Base-by-base conservation (phyloP, 2,329 filamentous ascomycete genomes). In the Clonostachys sp. region DNA sequence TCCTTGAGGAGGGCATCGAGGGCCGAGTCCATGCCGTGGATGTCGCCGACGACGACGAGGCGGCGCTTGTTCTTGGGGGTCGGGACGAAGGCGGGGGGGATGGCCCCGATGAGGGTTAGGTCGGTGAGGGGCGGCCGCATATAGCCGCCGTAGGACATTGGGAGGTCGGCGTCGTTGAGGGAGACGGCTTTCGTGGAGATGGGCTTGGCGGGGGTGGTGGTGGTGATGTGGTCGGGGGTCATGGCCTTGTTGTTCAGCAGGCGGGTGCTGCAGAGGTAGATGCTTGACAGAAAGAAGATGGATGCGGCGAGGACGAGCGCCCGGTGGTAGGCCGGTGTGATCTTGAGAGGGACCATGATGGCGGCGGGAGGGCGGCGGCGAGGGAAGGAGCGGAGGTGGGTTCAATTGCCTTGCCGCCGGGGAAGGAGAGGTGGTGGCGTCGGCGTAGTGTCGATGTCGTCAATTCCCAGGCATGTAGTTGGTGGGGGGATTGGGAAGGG, bases 11-110 rank as follows among this genome's bases (percentile, higher is more conserved):
- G 74, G 14, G 73, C 61, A 62, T 74, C 67, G 61, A 89, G 74
- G 51, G 90, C 80, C 12, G 78, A 63, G 55, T 81, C 81, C 72
- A 94, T 94, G 44, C 94, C 94, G 69, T 97, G 92, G 13, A 97
- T 89, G 68, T 99, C 94, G 47, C 94, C 92, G 34, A 97, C 75
- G 51, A 97, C 75, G 34, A 97, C 73, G 20, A 99, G 71, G 16
- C 91, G 75, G 46, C 78, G 81, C 18, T 69, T 57, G 36, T 71
- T 67, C 17, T 62, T 48, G 24, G 57, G 42, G 5, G 67, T 69
- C 4, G 64, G 60, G 16, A 68, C 50, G 42, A 61, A 46, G 38
- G 59, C 45, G 10, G 51, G 46, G 12, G 66, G 61, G 9, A 73
- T 53, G 14, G 52, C 51, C 34, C 57, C 59, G 35, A 64, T 51